Conservation (phyloP, 2,329 filamentous ascomycete genomes). For the Taxawa tesnikishii region DNA sequence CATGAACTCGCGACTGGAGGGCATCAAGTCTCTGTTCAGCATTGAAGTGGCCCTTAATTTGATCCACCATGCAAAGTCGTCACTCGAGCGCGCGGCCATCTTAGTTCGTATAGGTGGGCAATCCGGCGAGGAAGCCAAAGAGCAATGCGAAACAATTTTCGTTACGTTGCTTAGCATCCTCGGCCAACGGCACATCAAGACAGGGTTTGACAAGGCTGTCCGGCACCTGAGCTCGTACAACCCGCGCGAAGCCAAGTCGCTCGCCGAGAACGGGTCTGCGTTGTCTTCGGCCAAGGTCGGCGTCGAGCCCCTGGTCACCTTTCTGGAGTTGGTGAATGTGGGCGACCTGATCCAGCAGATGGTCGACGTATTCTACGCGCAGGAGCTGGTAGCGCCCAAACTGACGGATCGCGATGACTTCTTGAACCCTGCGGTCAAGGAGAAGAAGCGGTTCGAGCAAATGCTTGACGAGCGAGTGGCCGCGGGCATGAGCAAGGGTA, state of each 20-base stretch:
- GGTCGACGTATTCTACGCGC: slow-evolving; percentile 97
- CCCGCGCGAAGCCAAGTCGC: slow-evolving; percentile 66
- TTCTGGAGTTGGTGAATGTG: slow-evolving; percentile 94
- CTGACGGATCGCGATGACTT: slow-evolving; percentile 92
- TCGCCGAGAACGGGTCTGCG: slow-evolving; percentile 8
- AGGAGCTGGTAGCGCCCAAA: slow-evolving; percentile 73
- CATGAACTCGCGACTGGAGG: slow-evolving; percentile 88
- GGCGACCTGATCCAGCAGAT: slow-evolving; percentile 97
- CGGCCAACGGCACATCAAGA: slow-evolving; percentile 74
- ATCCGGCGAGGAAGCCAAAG: slow-evolving; percentile 63
- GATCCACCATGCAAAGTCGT: slow-evolving; percentile 78
- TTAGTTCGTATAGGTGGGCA: slow-evolving; percentile 73
- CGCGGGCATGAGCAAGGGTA: slow-evolving; percentile 90
- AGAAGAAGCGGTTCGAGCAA: slow-evolving; percentile 97
- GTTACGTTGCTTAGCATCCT: slow-evolving; percentile 72
- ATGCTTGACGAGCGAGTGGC: slow-evolving; percentile 97
- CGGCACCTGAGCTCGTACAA: slow-evolving; percentile 85
- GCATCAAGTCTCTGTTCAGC: slow-evolving; percentile 89
- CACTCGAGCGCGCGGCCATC: slow-evolving; percentile 70
- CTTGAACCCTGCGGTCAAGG: slow-evolving; percentile 76
- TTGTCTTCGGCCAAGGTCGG: slow-evolving; percentile 34
- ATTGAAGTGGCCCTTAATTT: slow-evolving; percentile 88
- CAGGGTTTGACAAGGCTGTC: slow-evolving; percentile 89
- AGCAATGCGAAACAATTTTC: slow-evolving; percentile 85
- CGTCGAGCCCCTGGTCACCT: slow-evolving; percentile 85